Evolutionary conservation across 805 yeast genomes (phyloP).

Genomic region (Brettanomyces anomalus): DNA sequence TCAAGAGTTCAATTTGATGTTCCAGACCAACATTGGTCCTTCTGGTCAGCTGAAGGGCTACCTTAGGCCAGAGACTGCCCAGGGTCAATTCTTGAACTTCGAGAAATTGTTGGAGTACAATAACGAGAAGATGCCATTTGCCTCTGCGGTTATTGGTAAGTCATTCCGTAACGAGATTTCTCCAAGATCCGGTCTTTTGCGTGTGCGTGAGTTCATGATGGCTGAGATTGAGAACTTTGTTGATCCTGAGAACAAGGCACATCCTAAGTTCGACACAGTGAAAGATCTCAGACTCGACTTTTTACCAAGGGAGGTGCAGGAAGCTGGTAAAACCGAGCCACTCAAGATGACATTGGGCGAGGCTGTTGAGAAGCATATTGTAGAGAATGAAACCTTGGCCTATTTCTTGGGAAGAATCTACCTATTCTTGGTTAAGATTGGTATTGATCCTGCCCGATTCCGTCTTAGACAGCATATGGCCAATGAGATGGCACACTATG

Average conservation of each 20-base stretch:
- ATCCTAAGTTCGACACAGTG: constrained; percentile 70
- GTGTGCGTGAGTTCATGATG: constrained; percentile 98
- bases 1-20: constrained; percentile 94
- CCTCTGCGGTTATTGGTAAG: constrained; percentile 98
- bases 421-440: constrained; percentile 75
- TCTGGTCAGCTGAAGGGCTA: constrained; percentile 94
- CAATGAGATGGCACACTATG: constrained; percentile 99
- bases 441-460: constrained; percentile 74
- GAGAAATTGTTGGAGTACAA: constrained; percentile 88
- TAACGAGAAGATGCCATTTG: constrained; percentile 96
- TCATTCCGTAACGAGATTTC: constrained; percentile 98
- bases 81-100: constrained; percentile 97
- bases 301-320: constrained; percentile 82
- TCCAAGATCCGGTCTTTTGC: constrained; percentile 93
- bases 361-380: constrained; percentile 80
- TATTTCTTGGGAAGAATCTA: constrained; percentile 93
- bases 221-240: constrained; percentile 99
- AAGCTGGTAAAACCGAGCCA: constrained; percentile 69
- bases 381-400: constrained; percentile 95
- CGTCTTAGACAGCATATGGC: constrained; percentile 98
- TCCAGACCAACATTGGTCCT: constrained; percentile 98
- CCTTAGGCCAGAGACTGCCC: constrained; percentile 98
- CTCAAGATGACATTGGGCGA: constrained; percentile 69
- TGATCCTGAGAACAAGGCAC: constrained; percentile 83
- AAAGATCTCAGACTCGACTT: constrained; percentile 65